Evolutionary conservation across 371 early-diverging fungal genomes (phyloP), one percentile per base, ranked within the genome.

Genomic region (Phascolomyces articulosus): DNA sequence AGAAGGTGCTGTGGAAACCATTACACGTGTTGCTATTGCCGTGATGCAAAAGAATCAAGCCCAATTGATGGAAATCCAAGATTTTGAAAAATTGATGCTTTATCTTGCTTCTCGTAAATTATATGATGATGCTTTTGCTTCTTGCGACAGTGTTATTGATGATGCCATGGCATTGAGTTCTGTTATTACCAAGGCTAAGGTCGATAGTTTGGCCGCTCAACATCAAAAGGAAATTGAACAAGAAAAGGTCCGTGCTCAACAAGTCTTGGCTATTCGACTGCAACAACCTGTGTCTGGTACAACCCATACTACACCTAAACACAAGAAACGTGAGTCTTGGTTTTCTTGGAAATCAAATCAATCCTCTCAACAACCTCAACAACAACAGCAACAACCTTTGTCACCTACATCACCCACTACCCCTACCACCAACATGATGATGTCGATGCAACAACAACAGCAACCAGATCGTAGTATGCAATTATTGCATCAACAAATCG

Each of bases 1-100:
- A 20, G 93, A 95, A 69, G 95, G 96, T 53, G 86, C 90, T 9
- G 87, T 91, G 3, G 92, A 90, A 68, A 86, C 94, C 21, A 91
- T 96, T 65, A 90, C 96, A 68, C 87, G 93, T 23, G 88, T 96
- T 2, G 94, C 95, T 0, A 79, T 96, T 9, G 95, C 98, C 13
- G 75, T 95, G 56, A 81, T 96, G 78, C 87, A 89, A 66, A 89
- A 91, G 67, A 96, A 97, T 67, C 85, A 88, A 60, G 88, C 88
- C 8, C 72, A 63, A n/a, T 61, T 97, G 53, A 67, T 95, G 68
- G 76, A 70, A 16, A 85, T 93, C 58, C 87, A 85, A 40, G 94
- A 95, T 38, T 95, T 97, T 70, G 96, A 96, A 69, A 80, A 84
- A 2, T 72, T 94, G 49, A 87, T 97, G 76, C 85, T 91, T 40